Evolutionary conservation across 768 basidiomycete genomes (phyloP).

Genomic region (Termitomyces eurrhizus): DNA sequence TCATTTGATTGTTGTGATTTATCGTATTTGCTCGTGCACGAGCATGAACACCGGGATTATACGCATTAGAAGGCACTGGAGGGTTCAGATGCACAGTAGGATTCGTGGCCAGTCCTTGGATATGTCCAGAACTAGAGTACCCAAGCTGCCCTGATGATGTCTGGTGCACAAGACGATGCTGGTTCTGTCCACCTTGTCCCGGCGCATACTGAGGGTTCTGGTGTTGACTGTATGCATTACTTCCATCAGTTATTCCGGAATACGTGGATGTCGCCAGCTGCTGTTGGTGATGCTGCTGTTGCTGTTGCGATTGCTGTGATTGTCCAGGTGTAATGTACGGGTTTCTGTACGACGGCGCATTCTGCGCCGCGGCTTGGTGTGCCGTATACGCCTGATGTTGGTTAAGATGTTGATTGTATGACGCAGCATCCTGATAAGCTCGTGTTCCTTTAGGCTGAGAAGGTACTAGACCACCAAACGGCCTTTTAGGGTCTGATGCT

Average conservation of each 20-base stretch:
- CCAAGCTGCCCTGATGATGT: constrained; percentile 46
- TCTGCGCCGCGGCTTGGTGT: constrained; percentile 73
- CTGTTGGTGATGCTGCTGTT: constrained; percentile 33
- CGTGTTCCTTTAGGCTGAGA: constrained; percentile 84
- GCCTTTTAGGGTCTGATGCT: constrained; percentile 70
- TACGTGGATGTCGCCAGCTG: constrained; percentile 27
- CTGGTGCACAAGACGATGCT: constrained; percentile 45
- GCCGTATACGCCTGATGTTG: constrained; percentile 94
- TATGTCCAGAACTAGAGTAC: constrained; percentile 31
- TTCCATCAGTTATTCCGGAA: constrained; percentile 29
- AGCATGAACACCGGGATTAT: constrained; percentile 60
- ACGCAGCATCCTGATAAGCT: constrained; percentile 87
- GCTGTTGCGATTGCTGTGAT: constrained; percentile 32
- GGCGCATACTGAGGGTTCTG: constrained; percentile 34
- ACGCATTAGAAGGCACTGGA: constrained; percentile 61
- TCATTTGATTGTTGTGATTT: constrained; percentile 85
- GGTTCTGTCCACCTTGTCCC: constrained; percentile 29
- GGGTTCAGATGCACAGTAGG: constrained; percentile 38
- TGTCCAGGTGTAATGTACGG: constrained; percentile 67
- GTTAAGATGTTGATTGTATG: constrained; percentile 91
- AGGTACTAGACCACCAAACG: constrained; percentile 90
- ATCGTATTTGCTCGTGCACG: constrained; percentile 89
- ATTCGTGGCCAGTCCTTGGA: constrained; percentile 25
- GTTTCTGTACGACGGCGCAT: constrained; percentile 71
- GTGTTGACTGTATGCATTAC: constrained; percentile 27